These are phyloP conservation scores for Phlebiopsis flavidoalba DNA, from an alignment of 768 basidiomycete genomes.

Conservation along the genomic window DNA sequence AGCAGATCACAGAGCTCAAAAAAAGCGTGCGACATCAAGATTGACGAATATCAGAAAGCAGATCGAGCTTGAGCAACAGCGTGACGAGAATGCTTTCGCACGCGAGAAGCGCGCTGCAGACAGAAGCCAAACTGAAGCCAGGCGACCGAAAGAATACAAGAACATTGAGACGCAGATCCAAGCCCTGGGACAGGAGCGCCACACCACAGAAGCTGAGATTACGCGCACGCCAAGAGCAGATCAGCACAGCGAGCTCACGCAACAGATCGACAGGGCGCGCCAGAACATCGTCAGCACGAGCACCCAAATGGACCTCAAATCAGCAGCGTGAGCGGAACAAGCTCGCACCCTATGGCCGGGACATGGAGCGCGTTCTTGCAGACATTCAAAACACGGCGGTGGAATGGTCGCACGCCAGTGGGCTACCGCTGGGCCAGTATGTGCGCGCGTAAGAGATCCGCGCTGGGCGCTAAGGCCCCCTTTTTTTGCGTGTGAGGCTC, in stretches of 20 bases:
- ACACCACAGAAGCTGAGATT: slow-evolving; percentile 1
- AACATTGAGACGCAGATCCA: slow-evolving; percentile 30
- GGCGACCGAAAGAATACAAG: slow-evolving; percentile 35
- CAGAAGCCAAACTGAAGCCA: slow-evolving; percentile 44
- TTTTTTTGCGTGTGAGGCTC: slow-evolving; percentile 60
- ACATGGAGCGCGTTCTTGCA: slow-evolving; percentile 54
- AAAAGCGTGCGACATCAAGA: slow-evolving; percentile 26
- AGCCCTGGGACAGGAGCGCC: slow-evolving; percentile 3
- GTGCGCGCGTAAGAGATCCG: slow-evolving; percentile 73
- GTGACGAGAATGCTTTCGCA: slow-evolving; percentile 49
- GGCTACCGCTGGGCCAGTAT: slow-evolving; percentile 72
- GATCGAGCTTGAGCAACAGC: slow-evolving; percentile 49
- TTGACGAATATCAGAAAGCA: slow-evolving; percentile 35
- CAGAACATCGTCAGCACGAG: slow-evolving; percentile 41
- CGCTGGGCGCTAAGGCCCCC: slow-evolving; percentile 67
- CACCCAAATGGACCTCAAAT: slow-evolving; percentile 45
- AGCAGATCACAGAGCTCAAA: slow-evolving; percentile 40
- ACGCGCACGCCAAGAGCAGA: slow-evolving; percentile 2
- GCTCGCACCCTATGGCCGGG: slow-evolving; percentile 55
- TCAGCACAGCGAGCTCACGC: neutral
- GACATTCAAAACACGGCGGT: slow-evolving; percentile 48
- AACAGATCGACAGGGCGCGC: slow-evolving; percentile 29
- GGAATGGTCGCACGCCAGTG: slow-evolving; percentile 63
- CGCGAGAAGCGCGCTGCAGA: slow-evolving; percentile 60
- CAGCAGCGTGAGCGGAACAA: slow-evolving; percentile 50